Percentiles rank a stretch among this genome's conserved stretches.
These are phyloP conservation scores for Spiraea crenata DNA, from an alignment of 331 rosid species.

Conservation along the genomic window DNA sequence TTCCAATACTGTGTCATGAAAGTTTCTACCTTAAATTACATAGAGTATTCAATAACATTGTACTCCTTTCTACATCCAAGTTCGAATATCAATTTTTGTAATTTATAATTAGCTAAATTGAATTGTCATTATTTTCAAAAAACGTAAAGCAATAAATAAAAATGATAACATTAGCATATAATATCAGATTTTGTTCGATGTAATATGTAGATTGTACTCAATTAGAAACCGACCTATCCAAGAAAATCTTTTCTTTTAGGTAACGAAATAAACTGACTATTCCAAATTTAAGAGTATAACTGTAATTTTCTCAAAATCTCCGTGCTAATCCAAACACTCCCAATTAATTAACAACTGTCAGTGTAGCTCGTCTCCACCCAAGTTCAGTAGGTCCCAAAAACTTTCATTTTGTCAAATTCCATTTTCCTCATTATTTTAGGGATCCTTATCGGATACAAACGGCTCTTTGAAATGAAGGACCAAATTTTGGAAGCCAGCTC, in stretches of 20 bases:
- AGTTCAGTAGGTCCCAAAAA: background rate
- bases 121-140: too few relatives aligned
- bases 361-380: constrained; percentile 16
- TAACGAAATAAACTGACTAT: background rate
- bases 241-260: background rate
- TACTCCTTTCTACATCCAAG: too few relatives aligned
- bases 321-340: constrained; percentile 16
- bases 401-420: background rate
- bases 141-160: background rate
- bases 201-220: background rate
- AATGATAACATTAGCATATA: background rate
- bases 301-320: constrained; percentile 17
- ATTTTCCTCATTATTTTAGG: background rate
- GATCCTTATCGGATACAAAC: constrained; percentile 36
- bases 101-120: too few relatives aligned
- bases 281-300: background rate
- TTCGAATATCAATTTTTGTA: too few relatives aligned
- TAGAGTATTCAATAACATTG: too few relatives aligned
- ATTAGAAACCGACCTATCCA: background rate
- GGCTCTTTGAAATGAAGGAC: constrained; percentile 27
- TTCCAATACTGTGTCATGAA: too few relatives aligned
- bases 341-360: constrained; percentile 5
- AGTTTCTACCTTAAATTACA: too few relatives aligned
- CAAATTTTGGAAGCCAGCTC: too few relatives aligned
- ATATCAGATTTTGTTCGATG: background rate